These are phyloP conservation scores for Colletotrichum sp. DNA, from an alignment of 2,329 filamentous ascomycete genomes.

Conservation along the genomic window DNA sequence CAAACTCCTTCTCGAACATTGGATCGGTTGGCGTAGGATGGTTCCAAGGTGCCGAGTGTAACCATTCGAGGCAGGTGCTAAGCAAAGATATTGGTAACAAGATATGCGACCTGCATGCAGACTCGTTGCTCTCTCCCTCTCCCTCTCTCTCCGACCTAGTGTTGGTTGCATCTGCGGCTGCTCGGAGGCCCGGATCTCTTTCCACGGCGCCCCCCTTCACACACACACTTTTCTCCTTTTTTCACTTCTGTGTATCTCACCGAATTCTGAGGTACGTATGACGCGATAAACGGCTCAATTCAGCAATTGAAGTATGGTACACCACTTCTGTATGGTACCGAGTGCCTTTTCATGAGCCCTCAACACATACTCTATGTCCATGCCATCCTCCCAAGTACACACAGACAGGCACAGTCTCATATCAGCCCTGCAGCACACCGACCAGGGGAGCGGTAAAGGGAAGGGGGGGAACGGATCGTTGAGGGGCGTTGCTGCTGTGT, in stretches of 20 bases:
- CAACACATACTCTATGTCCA: background rate
- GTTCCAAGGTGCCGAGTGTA: constrained; percentile 12
- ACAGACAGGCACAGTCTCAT: background rate
- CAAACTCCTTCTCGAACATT: constrained; percentile 1
- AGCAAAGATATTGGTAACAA: background rate
- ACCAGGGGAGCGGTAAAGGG: background rate
- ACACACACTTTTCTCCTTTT: background rate
- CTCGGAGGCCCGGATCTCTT: constrained; percentile 15
- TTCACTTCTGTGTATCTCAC: background rate
- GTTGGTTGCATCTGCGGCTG: background rate
- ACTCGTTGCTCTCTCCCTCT: background rate
- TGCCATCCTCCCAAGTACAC: background rate
- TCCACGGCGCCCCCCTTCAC: background rate
- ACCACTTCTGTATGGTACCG: background rate
- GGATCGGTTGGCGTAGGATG: background rate
- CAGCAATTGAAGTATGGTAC: background rate
- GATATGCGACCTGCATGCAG: constrained; percentile 5
- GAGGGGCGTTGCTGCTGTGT: background rate
- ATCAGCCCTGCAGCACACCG: background rate
- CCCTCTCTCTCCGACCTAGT: background rate
- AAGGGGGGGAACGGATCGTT: background rate
- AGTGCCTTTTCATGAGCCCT: background rate
- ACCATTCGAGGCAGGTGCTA: constrained; percentile 9
- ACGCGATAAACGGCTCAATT: background rate
- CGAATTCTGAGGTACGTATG: background rate